Evolutionary conservation across 1,284 basidiomycete genomes (phyloP).

Genomic region (Vanrija pseudolonga): DNA sequence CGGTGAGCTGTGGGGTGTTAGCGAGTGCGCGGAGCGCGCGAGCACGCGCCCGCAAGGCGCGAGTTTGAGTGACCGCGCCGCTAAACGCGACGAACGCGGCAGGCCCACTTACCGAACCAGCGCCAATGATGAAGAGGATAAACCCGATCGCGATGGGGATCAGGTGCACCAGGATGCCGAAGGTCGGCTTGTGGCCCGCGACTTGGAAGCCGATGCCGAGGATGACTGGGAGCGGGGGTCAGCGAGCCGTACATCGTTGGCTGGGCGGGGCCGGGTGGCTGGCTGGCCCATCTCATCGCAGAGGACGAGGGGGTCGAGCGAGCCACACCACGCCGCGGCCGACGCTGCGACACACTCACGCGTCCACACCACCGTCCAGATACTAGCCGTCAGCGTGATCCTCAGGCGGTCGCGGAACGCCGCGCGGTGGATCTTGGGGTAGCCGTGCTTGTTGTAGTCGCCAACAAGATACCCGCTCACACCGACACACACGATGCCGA

Average conservation of each 20-base stretch:
- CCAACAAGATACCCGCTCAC: constrained; percentile 32
- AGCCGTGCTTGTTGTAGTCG: constrained; percentile 42
- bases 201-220: constrained; percentile 45
- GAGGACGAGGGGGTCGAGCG: too few relatives aligned
- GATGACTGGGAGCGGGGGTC: constrained; percentile 30
- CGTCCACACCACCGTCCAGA: constrained; percentile 41
- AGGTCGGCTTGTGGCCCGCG: constrained; percentile 33
- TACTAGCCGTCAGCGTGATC: constrained; percentile 43
- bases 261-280: too few relatives aligned
- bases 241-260: neutral
- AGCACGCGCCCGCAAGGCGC: too few relatives aligned
- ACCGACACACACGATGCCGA: constrained; percentile 42
- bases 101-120: constrained; percentile 24
- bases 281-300: too few relatives aligned
- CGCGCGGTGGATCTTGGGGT: constrained; percentile 36
- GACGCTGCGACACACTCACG: constrained; percentile 15
- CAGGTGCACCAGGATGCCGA: constrained; percentile 48
- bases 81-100: too few relatives aligned
- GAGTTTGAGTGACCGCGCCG: too few relatives aligned
- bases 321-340: too few relatives aligned
- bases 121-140: constrained; percentile 49
- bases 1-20: constrained; percentile 28
- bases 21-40: too few relatives aligned
- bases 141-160: constrained; percentile 43
- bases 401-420: constrained; percentile 48